These are phyloP conservation scores for Metarhizium rileyi DNA, from an alignment of 2,329 filamentous ascomycete species.

Conservation along the genomic window DNA sequence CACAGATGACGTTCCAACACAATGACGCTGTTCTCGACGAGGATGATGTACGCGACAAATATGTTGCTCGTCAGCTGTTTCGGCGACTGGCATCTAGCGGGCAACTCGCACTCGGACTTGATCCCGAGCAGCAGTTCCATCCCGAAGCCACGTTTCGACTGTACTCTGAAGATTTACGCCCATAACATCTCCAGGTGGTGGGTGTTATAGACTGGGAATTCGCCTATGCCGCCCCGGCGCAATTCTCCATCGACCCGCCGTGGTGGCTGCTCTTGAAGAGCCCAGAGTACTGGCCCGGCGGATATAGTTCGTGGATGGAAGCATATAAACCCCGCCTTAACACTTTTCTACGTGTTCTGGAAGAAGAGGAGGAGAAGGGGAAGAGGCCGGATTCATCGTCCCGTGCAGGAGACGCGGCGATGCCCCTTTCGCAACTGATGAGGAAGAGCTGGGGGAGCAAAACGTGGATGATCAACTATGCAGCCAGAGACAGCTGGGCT, in stretches of 20 bases:
- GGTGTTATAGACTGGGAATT: conserved; percentile 33
- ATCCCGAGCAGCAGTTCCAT: too few species aligned
- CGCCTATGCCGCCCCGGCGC: conserved; percentile 21
- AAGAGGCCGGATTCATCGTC: not conserved
- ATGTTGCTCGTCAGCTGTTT: conserved; percentile 20
- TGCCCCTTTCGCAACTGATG: conserved; percentile 23
- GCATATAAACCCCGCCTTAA: conserved; percentile 21
- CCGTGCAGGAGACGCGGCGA: not conserved
- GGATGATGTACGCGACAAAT: conserved; percentile 21
- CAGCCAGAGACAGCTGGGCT: conserved; percentile 26
- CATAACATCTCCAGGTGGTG: conserved; percentile 16
- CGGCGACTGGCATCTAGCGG: conserved; percentile 14
- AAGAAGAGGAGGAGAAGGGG: conserved; percentile 14
- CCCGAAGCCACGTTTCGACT: too few species aligned
- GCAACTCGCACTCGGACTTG: too few species aligned
- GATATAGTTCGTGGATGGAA: conserved; percentile 19
- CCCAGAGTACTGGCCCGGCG: conserved; percentile 22
- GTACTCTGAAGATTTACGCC: conserved; percentile 23
- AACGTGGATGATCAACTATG: conserved; percentile 24
- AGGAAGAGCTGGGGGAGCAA: conserved; percentile 24
- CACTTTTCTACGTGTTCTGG: conserved; percentile 23
- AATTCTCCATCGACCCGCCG: conserved; percentile 25
- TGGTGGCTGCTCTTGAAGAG: conserved; percentile 28
- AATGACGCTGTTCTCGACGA: conserved; percentile 25
- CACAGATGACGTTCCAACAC: conserved; percentile 25